Base-by-base conservation (phyloP, 2,329 filamentous ascomycete species). In the Albophoma yamanashiensis region DNA sequence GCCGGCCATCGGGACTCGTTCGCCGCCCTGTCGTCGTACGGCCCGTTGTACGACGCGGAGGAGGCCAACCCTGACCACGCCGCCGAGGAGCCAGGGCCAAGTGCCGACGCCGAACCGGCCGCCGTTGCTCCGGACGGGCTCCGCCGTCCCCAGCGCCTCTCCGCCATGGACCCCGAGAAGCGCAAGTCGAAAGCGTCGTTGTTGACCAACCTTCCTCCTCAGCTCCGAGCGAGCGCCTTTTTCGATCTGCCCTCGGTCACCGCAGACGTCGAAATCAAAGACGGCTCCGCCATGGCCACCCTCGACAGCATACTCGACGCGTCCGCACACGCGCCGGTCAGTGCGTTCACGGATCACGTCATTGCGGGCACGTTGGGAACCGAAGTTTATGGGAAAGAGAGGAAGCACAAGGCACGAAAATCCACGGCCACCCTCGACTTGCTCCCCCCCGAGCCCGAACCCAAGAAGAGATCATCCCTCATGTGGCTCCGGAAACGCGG, bases 231-330 rank as follows among this genome's bases (percentile, higher is more conserved):
- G n/a, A 96, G 88, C 67, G 85, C 89, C 36, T 97, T 91, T 74
- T 97, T 97, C 68, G 92, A 97, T 61, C 67, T 84, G 27, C 88
- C 88, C 0, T 78, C 83, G 4, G 69, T 75, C 2, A 66, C 73
- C 2, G 75, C 80, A 6, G 73, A 77, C 15, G 76, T 87, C 27
- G 79, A 87, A 65, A 70, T 87, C 59, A 87, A 86, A 71, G 86
- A 89, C 61, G 88, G 90, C 22, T 97, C 94, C 34, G 92, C 93
- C 14, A 90, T 92, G 70, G 88, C 85, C 50, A 96, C 93, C 0
- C 82, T 99, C 9, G 92, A 99, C 65, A 92, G 86, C 70, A 95
- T 99, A 58, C 81, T 99, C 20, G 89, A 96, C 69, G 94, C 93
- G 9, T 94, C 93, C 3, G 89, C 91, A 3, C 84, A 82, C 62